Evolutionary conservation across 164 flowering plant genomes (phyloP).

Genomic region (Protea cynaroides): DNA sequence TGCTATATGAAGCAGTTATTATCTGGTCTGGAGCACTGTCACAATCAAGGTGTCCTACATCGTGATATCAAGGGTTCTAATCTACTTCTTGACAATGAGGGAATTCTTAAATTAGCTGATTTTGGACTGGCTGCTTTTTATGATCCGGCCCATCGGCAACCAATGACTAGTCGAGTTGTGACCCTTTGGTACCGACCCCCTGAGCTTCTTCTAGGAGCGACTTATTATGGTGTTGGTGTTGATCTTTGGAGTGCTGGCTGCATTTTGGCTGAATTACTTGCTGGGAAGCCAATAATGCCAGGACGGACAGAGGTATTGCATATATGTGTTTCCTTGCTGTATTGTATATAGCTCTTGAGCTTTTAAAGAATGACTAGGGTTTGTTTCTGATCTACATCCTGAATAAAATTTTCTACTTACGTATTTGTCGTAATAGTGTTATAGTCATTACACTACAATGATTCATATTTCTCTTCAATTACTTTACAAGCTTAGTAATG

Average conservation of each 20-base stretch:
- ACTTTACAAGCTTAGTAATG: no score
- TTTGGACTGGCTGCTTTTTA: slow-evolving; percentile 82
- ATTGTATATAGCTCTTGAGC: no score
- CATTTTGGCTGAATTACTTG: slow-evolving; percentile 85
- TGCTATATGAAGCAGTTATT: slow-evolving; percentile 84
- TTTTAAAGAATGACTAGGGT: background rate
- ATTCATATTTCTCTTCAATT: no score
- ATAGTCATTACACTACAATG: background rate
- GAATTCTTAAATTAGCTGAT: slow-evolving; percentile 85
- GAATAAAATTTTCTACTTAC: background rate
- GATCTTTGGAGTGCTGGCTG: slow-evolving; percentile 99
- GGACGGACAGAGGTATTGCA: slow-evolving; percentile 85
- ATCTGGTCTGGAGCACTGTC: slow-evolving; percentile 94
- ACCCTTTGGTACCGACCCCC: slow-evolving; percentile 99
- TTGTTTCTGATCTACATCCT: background rate
- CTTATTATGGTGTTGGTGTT: slow-evolving; percentile 72
- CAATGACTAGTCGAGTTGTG: slow-evolving; percentile 90
- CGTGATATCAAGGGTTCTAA: slow-evolving; percentile 96
- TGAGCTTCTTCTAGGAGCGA: slow-evolving; percentile 89
- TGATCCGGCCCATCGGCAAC: slow-evolving; percentile 56
- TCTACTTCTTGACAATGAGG: slow-evolving; percentile 76
- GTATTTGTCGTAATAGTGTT: background rate
- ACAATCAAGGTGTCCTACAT: slow-evolving; percentile 68
- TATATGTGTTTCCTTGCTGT: background rate
- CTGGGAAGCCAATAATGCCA: slow-evolving; percentile 88